These are phyloP conservation scores for Leptographium wingfieldii DNA, from an alignment of 2,329 filamentous ascomycete species.

Conservation along the genomic window DNA sequence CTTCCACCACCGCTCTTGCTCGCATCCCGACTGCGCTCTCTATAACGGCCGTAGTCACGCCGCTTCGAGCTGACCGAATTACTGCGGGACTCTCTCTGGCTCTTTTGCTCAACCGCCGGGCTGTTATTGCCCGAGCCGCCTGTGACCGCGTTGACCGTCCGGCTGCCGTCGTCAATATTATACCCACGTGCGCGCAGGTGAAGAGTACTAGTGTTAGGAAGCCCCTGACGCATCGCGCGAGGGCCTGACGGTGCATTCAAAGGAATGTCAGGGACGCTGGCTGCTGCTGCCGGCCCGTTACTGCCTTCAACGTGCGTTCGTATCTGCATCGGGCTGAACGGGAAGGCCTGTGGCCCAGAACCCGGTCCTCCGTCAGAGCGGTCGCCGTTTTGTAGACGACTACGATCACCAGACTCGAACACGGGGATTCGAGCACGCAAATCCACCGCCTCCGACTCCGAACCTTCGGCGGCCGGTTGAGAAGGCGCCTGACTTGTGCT, in stretches of 20 bases:
- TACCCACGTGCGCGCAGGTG: constrained; percentile 42
- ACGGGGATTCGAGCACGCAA: constrained; percentile 1
- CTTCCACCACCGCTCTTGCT: constrained; percentile 8
- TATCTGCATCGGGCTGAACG: neutral
- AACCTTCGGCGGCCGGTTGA: neutral
- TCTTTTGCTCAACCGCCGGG: constrained; percentile 14
- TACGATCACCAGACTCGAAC: constrained; percentile 3
- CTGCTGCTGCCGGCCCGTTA: constrained; percentile 8
- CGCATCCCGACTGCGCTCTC: constrained; percentile 17
- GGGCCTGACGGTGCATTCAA: constrained; percentile 80
- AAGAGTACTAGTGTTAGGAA: constrained; percentile 68
- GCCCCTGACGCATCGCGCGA: constrained; percentile 83
- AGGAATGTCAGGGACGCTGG: constrained; percentile 28
- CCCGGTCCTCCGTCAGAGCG: neutral
- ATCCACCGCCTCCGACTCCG: neutral
- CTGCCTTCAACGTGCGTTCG: neutral
- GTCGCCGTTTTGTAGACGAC: neutral
- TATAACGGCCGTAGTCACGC: constrained; percentile 23
- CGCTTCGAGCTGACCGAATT: constrained; percentile 24
- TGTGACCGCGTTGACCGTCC: constrained; percentile 13
- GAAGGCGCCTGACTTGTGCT: neutral
- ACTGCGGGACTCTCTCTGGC: constrained; percentile 31
- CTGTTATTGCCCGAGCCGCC: constrained; percentile 7
- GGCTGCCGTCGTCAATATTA: constrained; percentile 6
- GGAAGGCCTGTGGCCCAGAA: neutral